Conservation (phyloP, 2,329 filamentous ascomycete genomes). For the Exophiala xenobiotica region DNA sequence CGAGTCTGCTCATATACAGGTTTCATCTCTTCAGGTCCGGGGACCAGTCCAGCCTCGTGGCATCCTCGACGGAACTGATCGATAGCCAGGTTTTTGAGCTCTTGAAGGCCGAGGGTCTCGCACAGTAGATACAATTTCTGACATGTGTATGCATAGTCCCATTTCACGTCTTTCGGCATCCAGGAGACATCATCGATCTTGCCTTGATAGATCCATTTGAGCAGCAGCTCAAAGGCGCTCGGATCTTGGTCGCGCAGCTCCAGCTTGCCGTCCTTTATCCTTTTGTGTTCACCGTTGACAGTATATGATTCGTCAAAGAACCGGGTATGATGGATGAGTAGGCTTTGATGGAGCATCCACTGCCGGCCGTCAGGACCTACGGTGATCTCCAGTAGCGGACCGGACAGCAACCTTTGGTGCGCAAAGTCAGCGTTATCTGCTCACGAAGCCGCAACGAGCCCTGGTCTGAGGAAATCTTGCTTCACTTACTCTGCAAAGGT, state of each 20-base stretch:
- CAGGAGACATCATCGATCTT: constrained; percentile 51
- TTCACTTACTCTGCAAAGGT: constrained; percentile 54
- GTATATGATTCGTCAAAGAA: constrained; percentile 42
- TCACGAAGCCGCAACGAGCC: constrained; percentile 12
- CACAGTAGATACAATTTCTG: constrained; percentile 55
- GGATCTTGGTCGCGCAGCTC: constrained; percentile 53
- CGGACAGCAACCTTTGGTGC: constrained; percentile 50
- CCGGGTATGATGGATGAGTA: constrained; percentile 54
- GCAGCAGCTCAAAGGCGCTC: constrained; percentile 53
- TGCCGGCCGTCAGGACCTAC: constrained; percentile 49
- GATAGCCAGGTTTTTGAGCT: constrained; percentile 55
- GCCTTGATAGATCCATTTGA: constrained; percentile 59
- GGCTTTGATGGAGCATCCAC: constrained; percentile 54
- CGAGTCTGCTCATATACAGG: constrained; percentile 52
- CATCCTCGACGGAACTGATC: constrained; percentile 55
- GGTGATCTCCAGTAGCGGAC: constrained; percentile 52
- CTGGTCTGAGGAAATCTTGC: too few species aligned
- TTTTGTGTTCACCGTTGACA: constrained; percentile 34
- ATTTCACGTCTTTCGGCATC: constrained; percentile 49
- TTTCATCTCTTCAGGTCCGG: constrained; percentile 55
- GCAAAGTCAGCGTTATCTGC: constrained; percentile 21
- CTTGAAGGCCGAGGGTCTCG: constrained; percentile 51
- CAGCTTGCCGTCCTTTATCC: constrained; percentile 38
- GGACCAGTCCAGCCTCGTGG: constrained; percentile 51
- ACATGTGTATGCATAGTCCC: constrained; percentile 55